Evolutionary conservation across 202 grass and related monocot genomes (phyloP), one percentile per base, ranked within the genome.

Genomic region (Elaeis oleifera): DNA sequence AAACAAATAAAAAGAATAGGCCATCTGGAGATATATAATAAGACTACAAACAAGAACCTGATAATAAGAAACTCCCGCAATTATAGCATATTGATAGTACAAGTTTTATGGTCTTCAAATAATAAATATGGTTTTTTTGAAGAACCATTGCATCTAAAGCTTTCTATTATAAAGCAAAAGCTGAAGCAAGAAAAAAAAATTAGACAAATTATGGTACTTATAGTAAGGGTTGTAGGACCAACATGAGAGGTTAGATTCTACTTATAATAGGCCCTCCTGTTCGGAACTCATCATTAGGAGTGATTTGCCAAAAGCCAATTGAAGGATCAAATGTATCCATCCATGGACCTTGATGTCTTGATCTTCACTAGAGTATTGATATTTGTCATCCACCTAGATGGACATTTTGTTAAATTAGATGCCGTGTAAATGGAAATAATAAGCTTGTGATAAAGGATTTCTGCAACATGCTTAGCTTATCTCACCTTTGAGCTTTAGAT

Each of bases 241-340:
- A 23, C 23, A 23, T 23, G 23, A 23, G 23, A 95, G 63, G 90
- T 90, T 16, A 95, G 78, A 61, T 95, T 78, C 13, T 85, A 72
- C 58, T 90, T 95, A 2, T 95, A 2, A 76, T 58, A 0, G 86
- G 86, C 3, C 86, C 86, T 1, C 90, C 90, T 9, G 62, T 80
- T 76, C 76, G 84, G 74, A 85, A 95, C 69, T 95, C 85, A 56
- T 78, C 71, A 58, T 86, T 90, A 0, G 90, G 90, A 3, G 80
- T 90, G 74, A 96, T 82, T n/a, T 87, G 50, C 90, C 90, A 90
- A 70, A 96, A 96, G 0, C 90, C 90, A 65, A 75, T 67, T 4
- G 75, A 25, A 20, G 68, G 54, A 29, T 69, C 72, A 0, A 68
- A 1, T 17, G 62, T 51, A 96, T 84, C 90, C 90, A 96, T 0